Evolutionary conservation across 1,139 yeast genomes (phyloP).

Genomic region (Pichia sp.): DNA sequence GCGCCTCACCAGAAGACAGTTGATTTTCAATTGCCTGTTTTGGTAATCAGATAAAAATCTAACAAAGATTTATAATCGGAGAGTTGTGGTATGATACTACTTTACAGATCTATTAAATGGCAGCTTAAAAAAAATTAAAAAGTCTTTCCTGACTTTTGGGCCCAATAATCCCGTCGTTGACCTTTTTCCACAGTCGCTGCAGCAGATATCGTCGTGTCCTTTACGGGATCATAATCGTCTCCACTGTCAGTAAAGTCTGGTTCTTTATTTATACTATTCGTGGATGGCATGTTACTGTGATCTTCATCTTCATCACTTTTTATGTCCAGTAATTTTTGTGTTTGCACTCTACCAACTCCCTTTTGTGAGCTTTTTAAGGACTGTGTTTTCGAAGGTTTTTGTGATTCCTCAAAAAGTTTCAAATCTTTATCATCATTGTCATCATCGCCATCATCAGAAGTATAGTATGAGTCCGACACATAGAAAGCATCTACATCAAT

Average conservation of each 20-base stretch:
- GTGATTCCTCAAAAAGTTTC: slow-evolving; percentile 18
- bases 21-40: not conserved
- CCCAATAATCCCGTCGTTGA: slow-evolving; percentile 39
- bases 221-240: slow-evolving; percentile 21
- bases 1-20: not conserved
- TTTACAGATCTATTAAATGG: not conserved
- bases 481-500: slow-evolving; percentile 17
- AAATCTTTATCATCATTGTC: slow-evolving; percentile 12
- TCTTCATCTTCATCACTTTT: slow-evolving; percentile 7
- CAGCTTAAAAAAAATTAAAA: slow-evolving; percentile 9
- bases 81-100: not conserved
- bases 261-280: not conserved
- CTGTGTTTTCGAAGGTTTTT: slow-evolving; percentile 4
- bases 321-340: slow-evolving; percentile 11
- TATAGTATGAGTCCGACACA: slow-evolving; percentile 22
- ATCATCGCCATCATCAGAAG: slow-evolving; percentile 22
- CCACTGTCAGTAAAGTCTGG: slow-evolving; percentile 16
- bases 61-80: not conserved
- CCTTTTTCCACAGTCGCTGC: slow-evolving; percentile 17
- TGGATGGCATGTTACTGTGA: not conserved
- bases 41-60: not conserved
- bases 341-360: no score
- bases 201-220: slow-evolving; percentile 5
- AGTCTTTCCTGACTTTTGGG: slow-evolving; percentile 30
- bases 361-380: slow-evolving; percentile 1